Evolutionary conservation across 2,329 filamentous ascomycete genomes (phyloP), one percentile per base, ranked within the genome.

Genomic region (Akanthomyces muscarius): DNA sequence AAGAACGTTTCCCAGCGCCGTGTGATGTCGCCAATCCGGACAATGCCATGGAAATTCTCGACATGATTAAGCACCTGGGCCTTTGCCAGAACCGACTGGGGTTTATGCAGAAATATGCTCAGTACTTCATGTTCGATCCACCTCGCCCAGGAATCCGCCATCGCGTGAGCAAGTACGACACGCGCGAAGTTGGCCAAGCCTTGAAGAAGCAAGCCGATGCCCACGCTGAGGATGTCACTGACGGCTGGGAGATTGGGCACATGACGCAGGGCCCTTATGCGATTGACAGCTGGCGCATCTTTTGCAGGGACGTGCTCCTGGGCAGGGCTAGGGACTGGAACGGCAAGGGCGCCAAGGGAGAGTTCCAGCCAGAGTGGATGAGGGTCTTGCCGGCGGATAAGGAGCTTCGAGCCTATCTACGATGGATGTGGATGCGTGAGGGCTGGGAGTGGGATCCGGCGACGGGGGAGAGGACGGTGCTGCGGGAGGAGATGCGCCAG

Each of bases 361-460:
- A 80, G 16, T 92, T 93, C 71, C 87, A 92, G 69, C 91, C 92
- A 0, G 93, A 97, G 74, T 97, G 93, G 93, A 95, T 92, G 83
- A 84, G 91, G 3, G 92, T 97, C 1, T 72, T 89, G 55, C 92
- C 93, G 0, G 77, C 81, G 50, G 93, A 97, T 74, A 97, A 97
- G 76, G 93, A 97, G 74, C 78, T 97, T n/a, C 83, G 90, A 50
- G 92, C 91, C 0, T 97, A 87, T 76, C 75, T 97, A 70, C 83
- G 89, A 45, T 97, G 93, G 92, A 91, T 92, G 86, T 97, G 93
- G 92, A 84, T 95, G 77, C 86, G 88, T 52, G 90, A 96, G 69
- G 91, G 92, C 0, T 94, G 87, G 83, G 80, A 87, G 47, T 97
- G 92, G 91, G 84, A 96, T 76, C 86, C 86, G 1, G 73, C 78